Percentiles rank a stretch among this genome's conserved stretches.
Conservation (phyloP, 805 yeast species). For the Candida stauntonica region DNA sequence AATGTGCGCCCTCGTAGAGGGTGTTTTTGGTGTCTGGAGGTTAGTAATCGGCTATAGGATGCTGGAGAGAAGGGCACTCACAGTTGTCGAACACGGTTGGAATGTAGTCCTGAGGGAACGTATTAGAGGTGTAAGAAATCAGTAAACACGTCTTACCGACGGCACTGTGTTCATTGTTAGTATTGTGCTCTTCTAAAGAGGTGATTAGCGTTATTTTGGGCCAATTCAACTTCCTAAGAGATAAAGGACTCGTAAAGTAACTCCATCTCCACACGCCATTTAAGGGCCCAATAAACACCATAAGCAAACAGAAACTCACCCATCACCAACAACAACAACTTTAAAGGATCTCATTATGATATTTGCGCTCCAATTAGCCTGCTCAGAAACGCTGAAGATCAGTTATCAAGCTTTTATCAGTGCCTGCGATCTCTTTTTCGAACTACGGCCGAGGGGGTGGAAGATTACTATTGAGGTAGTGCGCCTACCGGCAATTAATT, state of each 20-base stretch:
- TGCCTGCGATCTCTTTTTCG: too few species aligned
- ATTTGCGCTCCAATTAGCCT: too few species aligned
- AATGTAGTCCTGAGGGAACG: constrained; percentile 88
- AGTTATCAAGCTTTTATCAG: too few species aligned
- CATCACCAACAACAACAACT: constrained; percentile 93
- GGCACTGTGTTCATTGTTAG: constrained; percentile 44
- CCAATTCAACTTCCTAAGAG: too few species aligned
- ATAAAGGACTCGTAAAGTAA: too few species aligned
- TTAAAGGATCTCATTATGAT: constrained; percentile 71
- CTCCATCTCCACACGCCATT: too few species aligned
- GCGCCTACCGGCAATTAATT: not conserved
- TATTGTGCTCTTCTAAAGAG: constrained; percentile 1
- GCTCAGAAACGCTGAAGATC: too few species aligned
- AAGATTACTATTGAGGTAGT: not conserved
- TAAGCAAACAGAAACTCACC: constrained; percentile 33
- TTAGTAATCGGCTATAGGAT: too few species aligned
- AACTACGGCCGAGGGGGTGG: too few species aligned
- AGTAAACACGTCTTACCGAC: constrained; percentile 91
- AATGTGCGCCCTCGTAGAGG: constrained; percentile 75
- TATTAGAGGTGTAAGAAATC: constrained; percentile 85
- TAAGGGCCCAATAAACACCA: too few species aligned
- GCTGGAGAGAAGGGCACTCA: too few species aligned
- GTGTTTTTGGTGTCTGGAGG: constrained; percentile 85
- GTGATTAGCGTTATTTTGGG: too few species aligned
- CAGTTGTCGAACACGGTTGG: constrained; percentile 94